phyloP scores from a whole-genome alignment of 768 basidiomycete species.

The Mrakia blollopis region DNA sequence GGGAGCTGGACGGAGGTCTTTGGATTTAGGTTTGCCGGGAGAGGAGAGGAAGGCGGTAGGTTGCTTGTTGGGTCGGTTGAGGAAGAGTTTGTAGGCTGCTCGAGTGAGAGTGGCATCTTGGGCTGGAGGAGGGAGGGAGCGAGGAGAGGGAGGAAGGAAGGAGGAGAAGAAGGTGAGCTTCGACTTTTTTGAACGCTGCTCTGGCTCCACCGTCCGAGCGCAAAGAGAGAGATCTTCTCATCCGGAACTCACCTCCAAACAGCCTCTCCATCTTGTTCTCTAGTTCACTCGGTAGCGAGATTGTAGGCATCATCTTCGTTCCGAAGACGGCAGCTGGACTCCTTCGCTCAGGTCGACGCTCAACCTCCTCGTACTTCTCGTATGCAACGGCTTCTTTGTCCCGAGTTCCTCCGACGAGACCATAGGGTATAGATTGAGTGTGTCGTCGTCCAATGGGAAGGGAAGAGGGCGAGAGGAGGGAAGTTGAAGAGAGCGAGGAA shows the following conservation, averaged over 20 bases:
- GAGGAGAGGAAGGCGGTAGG: background rate
- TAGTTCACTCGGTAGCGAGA: conserved; percentile 27
- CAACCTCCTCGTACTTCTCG: background rate
- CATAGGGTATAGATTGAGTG: background rate
- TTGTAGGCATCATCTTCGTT: conserved; percentile 24
- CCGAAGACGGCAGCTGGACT: conserved; percentile 30
- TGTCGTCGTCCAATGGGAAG: background rate
- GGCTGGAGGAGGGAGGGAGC: background rate
- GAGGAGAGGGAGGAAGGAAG: background rate
- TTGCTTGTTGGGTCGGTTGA: background rate
- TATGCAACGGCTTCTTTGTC: background rate
- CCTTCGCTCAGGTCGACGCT: conserved; percentile 21
- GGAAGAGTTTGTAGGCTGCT: conserved; percentile 27
- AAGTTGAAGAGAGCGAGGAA: background rate
- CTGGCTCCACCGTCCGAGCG: background rate
- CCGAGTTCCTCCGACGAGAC: background rate
- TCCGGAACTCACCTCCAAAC: background rate
- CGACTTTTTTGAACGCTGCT: background rate
- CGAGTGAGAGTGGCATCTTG: conserved; percentile 18
- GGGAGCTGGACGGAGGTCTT: conserved; percentile 14
- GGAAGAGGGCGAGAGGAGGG: background rate
- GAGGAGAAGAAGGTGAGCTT: background rate
- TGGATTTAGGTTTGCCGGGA: background rate
- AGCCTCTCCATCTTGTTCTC: conserved; percentile 33
- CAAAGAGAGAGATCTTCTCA: no score